Evolutionary conservation across 768 basidiomycete species (phyloP), one percentile per base, ranked within the genome.

Genomic region (Mycena latifolia): DNA sequence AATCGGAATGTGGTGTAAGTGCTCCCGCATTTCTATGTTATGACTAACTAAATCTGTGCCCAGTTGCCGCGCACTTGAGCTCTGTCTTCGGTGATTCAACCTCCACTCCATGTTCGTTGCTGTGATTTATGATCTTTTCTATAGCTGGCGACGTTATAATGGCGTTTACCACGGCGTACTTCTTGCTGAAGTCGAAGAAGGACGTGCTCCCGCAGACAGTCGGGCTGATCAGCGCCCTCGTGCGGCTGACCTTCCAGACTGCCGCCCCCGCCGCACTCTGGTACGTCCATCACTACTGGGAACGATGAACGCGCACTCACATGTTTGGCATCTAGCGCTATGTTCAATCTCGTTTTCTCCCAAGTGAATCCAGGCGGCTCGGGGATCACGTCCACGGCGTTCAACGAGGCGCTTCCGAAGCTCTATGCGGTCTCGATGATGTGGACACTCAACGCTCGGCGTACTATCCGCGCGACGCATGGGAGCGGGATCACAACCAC

Each of bases 401-500:
- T 78, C 50, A 78, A 77, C 50, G 61, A 66, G 61, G 61, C 67
- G 6, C 65, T 78, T 4, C 77, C 78, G 6, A 79, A 77, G 47
- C 62, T 79, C 20, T 79, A 78, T 50, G 78, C 75, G 1, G 70
- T 78, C 31, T 77, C 75, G 0, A 79, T 79, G 78, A 76, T 79
- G 76, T 79, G 77, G 76, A 77, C 77, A 1, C 61, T 79, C 47
- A 79, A 79, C 54, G 74, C 75, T 0, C 73, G 76, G n/a, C 69
- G 65, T 11, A 29, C 37, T 1, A 72, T 77, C 50, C 74, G 76
- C 41, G 54, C 54, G 15, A 10, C 39, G 25, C 37, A 24, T 20
- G 39, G 55, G 28, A 56, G 28, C 7, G 41, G 55, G 0, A 45
- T 45, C 27, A 56, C 28, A 0, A 20, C 28, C 18, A 45, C 28